phyloP scores from a whole-genome alignment of 495 filamentous ascomycete species.

The Penicillium odoratum region DNA sequence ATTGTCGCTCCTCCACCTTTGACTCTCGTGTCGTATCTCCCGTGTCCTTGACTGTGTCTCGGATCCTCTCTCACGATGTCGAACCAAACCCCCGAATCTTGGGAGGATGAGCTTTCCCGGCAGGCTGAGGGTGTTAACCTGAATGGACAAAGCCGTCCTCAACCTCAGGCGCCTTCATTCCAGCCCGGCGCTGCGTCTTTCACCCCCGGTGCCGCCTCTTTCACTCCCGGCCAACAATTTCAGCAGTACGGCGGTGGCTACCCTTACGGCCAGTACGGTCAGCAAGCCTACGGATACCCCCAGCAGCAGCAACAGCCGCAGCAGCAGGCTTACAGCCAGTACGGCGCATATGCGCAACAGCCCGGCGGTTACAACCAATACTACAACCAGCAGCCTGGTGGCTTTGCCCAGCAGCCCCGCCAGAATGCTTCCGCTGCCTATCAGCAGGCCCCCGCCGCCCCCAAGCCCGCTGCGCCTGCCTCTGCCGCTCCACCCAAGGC shows the following conservation, averaged over 20 bases:
- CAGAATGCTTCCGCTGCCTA: slow-evolving; percentile 48
- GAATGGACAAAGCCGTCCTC: slow-evolving; percentile 75
- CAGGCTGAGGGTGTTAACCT: slow-evolving; percentile 84
- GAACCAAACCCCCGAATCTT: slow-evolving; percentile 75
- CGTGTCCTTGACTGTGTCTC: slow-evolving; percentile 29
- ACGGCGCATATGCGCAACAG: slow-evolving; percentile 47
- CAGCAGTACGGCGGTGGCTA: slow-evolving; percentile 45
- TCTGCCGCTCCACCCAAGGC: slow-evolving; percentile 37
- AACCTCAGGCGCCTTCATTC: slow-evolving; percentile 54
- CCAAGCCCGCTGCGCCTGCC: slow-evolving; percentile 30
- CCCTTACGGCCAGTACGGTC: slow-evolving; percentile 39
- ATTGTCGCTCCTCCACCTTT: slow-evolving; percentile 16
- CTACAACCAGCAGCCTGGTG: slow-evolving; percentile 57
- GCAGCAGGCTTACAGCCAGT: slow-evolving; percentile 44
- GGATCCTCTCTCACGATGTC: slow-evolving; percentile 62
- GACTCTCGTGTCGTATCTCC: slow-evolving; percentile 24
- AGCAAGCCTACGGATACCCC: slow-evolving; percentile 53
- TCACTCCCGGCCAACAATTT: slow-evolving; percentile 72
- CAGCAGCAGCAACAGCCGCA: slow-evolving; percentile 36
- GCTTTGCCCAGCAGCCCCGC: slow-evolving; percentile 47
- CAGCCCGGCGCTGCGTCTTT: slow-evolving; percentile 75
- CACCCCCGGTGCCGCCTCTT: slow-evolving; percentile 72
- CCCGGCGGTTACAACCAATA: slow-evolving; percentile 58
- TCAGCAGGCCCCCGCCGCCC: slow-evolving; percentile 48
- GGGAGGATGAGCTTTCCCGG: slow-evolving; percentile 91